A percentile compares a stretch with the other conserved stretches of the same genome.
These are phyloP conservation scores for Fomitopsis serialis DNA, from an alignment of 768 basidiomycete species.

Conservation along the genomic window DNA sequence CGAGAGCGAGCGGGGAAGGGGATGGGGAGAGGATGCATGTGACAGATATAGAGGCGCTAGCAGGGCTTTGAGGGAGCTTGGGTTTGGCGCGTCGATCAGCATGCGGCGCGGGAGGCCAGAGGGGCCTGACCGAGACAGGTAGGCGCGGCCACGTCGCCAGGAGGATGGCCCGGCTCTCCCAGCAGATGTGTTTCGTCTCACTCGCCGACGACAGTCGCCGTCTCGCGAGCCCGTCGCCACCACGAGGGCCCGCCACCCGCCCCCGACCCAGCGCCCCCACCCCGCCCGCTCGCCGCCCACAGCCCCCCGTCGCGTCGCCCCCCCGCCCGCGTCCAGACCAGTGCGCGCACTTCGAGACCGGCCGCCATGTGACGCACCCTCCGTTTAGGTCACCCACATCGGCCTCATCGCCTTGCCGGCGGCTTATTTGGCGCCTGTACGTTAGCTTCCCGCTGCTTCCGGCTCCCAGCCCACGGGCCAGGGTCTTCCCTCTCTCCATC, in stretches of 20 bases:
- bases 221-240: background rate
- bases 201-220: too few species aligned
- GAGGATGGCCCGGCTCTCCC: too few species aligned
- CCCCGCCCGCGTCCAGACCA: background rate
- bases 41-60: conserved; percentile 23
- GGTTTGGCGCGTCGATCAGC: conserved; percentile 17
- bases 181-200: too few species aligned
- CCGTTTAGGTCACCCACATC: background rate
- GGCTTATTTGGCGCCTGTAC: background rate
- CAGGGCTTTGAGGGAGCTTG: conserved; percentile 9
- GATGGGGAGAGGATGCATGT: conserved; percentile 29
- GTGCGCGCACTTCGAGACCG: background rate
- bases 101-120: conserved; percentile 1
- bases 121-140: conserved; percentile 1
- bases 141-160: background rate
- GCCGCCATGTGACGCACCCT: background rate
- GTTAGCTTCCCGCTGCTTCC: too few species aligned
- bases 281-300: background rate
- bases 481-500: too few species aligned
- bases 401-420: conserved; percentile 2
- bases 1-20: conserved; percentile 26
- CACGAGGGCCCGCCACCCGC: background rate
- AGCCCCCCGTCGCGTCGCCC: background rate
- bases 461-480: too few species aligned
- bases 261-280: background rate